Evolutionary conservation across 495 filamentous ascomycete genomes (phyloP).

Genomic region (Penicillium salamii): DNA sequence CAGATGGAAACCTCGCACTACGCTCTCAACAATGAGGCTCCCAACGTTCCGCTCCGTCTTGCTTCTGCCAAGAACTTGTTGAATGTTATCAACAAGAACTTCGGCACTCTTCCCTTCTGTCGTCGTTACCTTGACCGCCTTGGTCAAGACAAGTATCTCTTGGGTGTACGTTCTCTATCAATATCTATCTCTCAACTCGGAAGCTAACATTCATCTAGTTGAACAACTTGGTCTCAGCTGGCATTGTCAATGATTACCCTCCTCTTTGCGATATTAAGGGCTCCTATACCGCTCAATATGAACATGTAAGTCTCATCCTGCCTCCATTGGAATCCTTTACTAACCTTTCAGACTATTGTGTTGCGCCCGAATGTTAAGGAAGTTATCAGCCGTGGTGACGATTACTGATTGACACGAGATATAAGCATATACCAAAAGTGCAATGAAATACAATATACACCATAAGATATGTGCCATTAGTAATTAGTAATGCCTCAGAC

Average conservation of each 20-base stretch:
- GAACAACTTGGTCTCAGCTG: conserved; percentile 80
- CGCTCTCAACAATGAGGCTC: conserved; percentile 60
- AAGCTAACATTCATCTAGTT: conserved; percentile 52
- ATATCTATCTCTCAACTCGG: not conserved
- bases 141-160: conserved; percentile 83
- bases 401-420: conserved; percentile 57
- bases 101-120: conserved; percentile 84
- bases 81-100: conserved; percentile 88
- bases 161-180: conserved; percentile 58
- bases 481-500: conserved; percentile 1
- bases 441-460: not conserved
- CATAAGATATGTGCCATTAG: not conserved
- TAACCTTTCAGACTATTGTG: conserved; percentile 68
- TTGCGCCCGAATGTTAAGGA: conserved; percentile 88
- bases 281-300: conserved; percentile 90
- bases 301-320: conserved; percentile 66
- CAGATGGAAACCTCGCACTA: conserved; percentile 75
- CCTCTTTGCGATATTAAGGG: conserved; percentile 91
- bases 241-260: conserved; percentile 87
- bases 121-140: conserved; percentile 81
- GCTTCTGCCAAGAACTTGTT: conserved; percentile 78
- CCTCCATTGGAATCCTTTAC: conserved; percentile 4
- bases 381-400: conserved; percentile 86
- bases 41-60: conserved; percentile 64
- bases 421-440: conserved; percentile 10